These are phyloP conservation scores for Monosporascus sp. DNA, from an alignment of 2,329 filamentous ascomycete genomes.

Conservation along the genomic window DNA sequence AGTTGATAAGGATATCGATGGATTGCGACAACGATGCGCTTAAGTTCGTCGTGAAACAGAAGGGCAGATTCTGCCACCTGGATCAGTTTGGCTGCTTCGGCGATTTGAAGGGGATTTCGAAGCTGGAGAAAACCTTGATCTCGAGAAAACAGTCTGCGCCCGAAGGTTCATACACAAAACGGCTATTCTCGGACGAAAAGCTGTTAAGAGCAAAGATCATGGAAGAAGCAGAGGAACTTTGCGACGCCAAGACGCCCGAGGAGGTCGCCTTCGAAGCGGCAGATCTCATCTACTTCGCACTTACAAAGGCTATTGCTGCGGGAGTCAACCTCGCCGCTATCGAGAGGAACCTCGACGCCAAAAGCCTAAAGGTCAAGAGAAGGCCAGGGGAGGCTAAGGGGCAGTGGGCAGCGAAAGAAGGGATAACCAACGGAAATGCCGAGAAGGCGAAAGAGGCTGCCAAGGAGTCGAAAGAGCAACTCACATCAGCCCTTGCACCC, in stretches of 20 bases:
- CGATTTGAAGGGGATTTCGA: slow-evolving; percentile 71
- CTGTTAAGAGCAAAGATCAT: slow-evolving; percentile 93
- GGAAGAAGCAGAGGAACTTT: slow-evolving; percentile 95
- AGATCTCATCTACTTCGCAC: slow-evolving; percentile 90
- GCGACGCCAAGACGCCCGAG: slow-evolving; percentile 73
- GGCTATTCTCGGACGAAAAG: slow-evolving; percentile 87
- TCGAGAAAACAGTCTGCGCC: slow-evolving; percentile 79
- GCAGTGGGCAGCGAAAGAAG: slow-evolving; percentile 81
- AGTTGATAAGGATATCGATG: slow-evolving; percentile 75
- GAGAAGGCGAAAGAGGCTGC: slow-evolving; percentile 29
- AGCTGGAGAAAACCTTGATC: slow-evolving; percentile 79
- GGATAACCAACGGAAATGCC: slow-evolving; percentile 42
- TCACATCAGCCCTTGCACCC: slow-evolving; percentile 30
- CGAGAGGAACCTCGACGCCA: slow-evolving; percentile 86
- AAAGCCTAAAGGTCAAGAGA: slow-evolving; percentile 92
- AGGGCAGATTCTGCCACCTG: slow-evolving; percentile 90
- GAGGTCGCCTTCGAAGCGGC: slow-evolving; percentile 93
- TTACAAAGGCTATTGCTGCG: slow-evolving; percentile 80
- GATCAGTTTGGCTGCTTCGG: slow-evolving; percentile 92
- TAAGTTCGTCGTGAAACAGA: slow-evolving; percentile 84
- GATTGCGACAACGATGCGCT: slow-evolving; percentile 95
- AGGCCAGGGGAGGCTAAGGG: slow-evolving; percentile 91
- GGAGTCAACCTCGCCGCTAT: slow-evolving; percentile 86
- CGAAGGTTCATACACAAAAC: slow-evolving; percentile 84
- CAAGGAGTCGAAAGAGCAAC: slow-evolving; percentile 27